Conservation (phyloP, 2,329 filamentous ascomycete species). For the Fusarium liriodendri region DNA sequence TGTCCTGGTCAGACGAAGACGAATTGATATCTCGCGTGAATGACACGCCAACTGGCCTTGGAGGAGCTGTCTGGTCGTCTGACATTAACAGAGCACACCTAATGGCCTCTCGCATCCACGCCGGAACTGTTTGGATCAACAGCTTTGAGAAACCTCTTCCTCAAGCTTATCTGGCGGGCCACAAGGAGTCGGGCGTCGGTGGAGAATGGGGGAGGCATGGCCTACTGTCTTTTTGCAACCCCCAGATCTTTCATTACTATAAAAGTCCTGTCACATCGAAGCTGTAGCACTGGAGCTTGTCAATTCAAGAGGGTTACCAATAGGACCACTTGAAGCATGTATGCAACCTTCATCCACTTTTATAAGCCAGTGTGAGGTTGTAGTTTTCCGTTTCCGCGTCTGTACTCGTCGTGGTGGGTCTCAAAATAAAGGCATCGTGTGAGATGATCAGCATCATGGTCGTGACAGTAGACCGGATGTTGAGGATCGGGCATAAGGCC, state of each 20-base stretch:
- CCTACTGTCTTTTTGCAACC: constrained; percentile 13
- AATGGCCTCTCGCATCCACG: neutral
- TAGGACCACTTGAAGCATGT: no score
- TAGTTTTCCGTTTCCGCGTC: no score
- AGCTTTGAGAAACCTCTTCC: constrained; percentile 54
- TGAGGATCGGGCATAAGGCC: no score
- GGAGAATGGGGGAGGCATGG: constrained; percentile 53
- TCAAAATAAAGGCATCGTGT: no score
- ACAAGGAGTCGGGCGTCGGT: constrained; percentile 56
- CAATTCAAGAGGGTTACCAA: neutral
- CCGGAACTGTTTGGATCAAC: constrained; percentile 58
- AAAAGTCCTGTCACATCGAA: neutral
- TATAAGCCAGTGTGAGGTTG: no score
- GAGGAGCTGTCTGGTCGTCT: neutral
- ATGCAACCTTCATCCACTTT: no score
- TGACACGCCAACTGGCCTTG: neutral
- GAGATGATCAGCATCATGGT: no score
- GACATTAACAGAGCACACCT: neutral
- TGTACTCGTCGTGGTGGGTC: no score
- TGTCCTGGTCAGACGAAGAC: neutral
- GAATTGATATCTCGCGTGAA: neutral
- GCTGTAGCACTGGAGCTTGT: neutral
- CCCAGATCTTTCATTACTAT: neutral
- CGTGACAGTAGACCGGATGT: no score
- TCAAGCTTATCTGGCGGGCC: constrained; percentile 52